Percentiles rank a stretch among this genome's conserved stretches.
These are phyloP conservation scores for Eucalyptus curtisii DNA, from an alignment of 345 rosid genomes.

Conservation along the genomic window DNA sequence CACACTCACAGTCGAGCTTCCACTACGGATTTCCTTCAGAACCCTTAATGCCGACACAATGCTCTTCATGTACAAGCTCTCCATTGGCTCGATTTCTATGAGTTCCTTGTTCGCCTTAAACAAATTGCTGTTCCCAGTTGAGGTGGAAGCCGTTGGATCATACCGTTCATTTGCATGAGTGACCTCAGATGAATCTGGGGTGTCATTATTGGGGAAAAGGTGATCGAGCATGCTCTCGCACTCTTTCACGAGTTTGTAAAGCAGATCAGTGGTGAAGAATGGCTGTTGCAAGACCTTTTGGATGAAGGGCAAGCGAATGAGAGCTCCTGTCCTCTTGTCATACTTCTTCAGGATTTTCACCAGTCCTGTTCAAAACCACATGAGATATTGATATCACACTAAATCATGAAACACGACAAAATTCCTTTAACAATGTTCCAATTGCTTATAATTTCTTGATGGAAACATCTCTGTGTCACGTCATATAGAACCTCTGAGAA, in stretches of 20 bases:
- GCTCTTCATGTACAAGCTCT: conserved; percentile 79
- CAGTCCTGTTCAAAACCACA: conserved; percentile 35
- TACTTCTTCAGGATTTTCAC: conserved; percentile 93
- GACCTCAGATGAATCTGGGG: conserved; percentile 5
- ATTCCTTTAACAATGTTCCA: not conserved
- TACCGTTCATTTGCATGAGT: conserved; percentile 7
- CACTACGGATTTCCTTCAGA: conserved; percentile 68
- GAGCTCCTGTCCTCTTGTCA: conserved; percentile 89
- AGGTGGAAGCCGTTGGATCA: conserved; percentile 24
- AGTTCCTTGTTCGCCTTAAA: conserved; percentile 33
- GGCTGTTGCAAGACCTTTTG: conserved; percentile 90
- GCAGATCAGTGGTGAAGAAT: conserved; percentile 85
- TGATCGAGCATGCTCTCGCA: conserved; percentile 75
- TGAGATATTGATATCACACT: not conserved
- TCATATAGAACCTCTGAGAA: not conserved
- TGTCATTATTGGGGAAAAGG: conserved; percentile 37
- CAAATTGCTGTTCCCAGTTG: conserved; percentile 1
- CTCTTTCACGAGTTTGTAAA: conserved; percentile 72
- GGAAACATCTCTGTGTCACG: not conserved
- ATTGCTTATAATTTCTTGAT: not conserved
- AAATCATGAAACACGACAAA: not conserved
- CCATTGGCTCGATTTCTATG: conserved; percentile 46
- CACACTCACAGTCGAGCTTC: conserved; percentile 77
- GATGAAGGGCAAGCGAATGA: conserved; percentile 85
- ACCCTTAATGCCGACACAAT: conserved; percentile 63